Conservation (phyloP, 2,329 filamentous ascomycete species). For the Blastomyces percursus region DNA sequence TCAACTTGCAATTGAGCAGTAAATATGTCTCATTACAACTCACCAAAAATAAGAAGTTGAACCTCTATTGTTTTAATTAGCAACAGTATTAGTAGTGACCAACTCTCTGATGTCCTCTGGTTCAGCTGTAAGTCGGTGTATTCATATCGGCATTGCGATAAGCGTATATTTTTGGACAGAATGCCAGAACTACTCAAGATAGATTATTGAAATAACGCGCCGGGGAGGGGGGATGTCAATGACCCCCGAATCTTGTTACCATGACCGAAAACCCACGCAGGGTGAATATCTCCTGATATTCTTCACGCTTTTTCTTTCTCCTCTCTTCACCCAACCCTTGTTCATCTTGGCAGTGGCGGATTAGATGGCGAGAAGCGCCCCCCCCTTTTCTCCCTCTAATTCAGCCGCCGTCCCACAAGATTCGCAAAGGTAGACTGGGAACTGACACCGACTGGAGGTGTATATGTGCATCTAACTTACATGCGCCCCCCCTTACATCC, state of each 20-base stretch:
- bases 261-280: neutral
- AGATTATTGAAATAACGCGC: neutral
- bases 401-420: neutral
- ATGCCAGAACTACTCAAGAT: neutral
- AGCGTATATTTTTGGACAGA: too few relatives aligned
- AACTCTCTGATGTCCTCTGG: neutral
- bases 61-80: too few relatives aligned
- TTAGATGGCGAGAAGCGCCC: neutral
- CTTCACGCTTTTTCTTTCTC: too few relatives aligned
- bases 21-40: neutral
- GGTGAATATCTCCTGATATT: too few relatives aligned
- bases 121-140: neutral
- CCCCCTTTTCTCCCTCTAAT: too few relatives aligned
- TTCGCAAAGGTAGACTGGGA: neutral
- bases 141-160: too few relatives aligned
- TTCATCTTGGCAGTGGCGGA: too few relatives aligned
- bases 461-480: neutral
- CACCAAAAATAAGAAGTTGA: too few relatives aligned
- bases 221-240: too few relatives aligned
- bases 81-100: too few relatives aligned
- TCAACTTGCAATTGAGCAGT: neutral
- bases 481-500: neutral
- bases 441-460: neutral
- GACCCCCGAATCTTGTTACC: neutral
- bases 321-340: too few relatives aligned